These are phyloP conservation scores for Beauveria sp. DNA, from an alignment of 2,329 filamentous ascomycete species.

Conservation along the genomic window DNA sequence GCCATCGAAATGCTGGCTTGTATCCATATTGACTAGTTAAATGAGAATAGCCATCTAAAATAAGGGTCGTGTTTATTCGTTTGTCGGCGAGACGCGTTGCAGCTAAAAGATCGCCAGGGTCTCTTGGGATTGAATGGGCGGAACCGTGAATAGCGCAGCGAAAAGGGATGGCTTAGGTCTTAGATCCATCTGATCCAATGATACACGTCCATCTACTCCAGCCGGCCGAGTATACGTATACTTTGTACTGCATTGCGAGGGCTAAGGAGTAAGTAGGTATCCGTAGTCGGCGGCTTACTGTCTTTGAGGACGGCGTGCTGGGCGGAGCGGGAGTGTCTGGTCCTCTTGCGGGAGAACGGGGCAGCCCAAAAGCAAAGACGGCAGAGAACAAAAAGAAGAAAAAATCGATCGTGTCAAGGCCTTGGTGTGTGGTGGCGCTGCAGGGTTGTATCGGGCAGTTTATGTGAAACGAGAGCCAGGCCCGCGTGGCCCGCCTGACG, in stretches of 20 bases:
- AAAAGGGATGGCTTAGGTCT: background rate
- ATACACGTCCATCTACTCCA: background rate
- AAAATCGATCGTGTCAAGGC: slow-evolving; percentile 2
- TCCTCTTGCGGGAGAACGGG: background rate
- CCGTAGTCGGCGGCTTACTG: too few relatives aligned
- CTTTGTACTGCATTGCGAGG: too few relatives aligned
- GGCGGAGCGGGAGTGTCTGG: background rate
- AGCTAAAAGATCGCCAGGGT: background rate
- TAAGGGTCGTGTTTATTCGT: background rate
- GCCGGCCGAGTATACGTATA: too few relatives aligned
- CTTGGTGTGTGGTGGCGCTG: background rate
- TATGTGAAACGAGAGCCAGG: slow-evolving; percentile 7
- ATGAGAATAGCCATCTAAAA: background rate
- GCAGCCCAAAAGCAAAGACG: background rate
- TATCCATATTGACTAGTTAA: background rate
- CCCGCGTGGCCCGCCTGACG: slow-evolving; percentile 7
- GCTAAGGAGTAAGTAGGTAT: too few relatives aligned
- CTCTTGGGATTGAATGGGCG: background rate
- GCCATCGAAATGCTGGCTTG: background rate
- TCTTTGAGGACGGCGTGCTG: too few relatives aligned
- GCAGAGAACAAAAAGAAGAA: background rate
- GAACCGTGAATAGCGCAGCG: background rate
- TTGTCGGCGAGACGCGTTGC: background rate
- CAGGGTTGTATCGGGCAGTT: slow-evolving; percentile 6
- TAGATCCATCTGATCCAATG: background rate